These are phyloP conservation scores for Citrus maxima DNA, from an alignment of 345 rosid species.

Conservation along the genomic window DNA sequence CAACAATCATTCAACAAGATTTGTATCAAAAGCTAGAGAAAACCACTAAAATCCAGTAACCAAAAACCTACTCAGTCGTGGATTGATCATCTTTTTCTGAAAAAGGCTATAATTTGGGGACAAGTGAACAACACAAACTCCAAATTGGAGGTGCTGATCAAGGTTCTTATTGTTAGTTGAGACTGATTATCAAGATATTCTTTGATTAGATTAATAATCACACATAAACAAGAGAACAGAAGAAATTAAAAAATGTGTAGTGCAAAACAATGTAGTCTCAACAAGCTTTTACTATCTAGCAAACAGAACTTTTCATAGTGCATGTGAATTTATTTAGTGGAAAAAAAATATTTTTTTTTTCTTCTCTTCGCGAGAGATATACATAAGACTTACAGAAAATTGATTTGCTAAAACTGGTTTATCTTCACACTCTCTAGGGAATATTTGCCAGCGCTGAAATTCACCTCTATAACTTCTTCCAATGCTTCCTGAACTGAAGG, in stretches of 20 bases:
- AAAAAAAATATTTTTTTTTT: neutral
- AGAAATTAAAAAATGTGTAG: neutral
- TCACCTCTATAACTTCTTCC: conserved; percentile 91
- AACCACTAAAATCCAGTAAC: neutral
- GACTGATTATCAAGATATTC: neutral
- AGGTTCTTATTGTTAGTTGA: neutral
- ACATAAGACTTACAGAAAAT: conserved; percentile 76
- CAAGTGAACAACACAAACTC: neutral
- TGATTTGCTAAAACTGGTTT: conserved; percentile 82
- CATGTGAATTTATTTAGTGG: neutral
- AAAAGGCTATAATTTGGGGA: neutral
- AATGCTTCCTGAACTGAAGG: conserved; percentile 75
- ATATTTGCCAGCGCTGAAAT: conserved; percentile 82
- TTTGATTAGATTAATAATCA: neutral
- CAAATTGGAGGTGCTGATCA: neutral
- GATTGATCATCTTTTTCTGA: neutral
- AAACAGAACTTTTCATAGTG: neutral
- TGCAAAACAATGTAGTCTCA: neutral
- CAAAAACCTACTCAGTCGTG: neutral
- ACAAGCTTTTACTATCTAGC: neutral
- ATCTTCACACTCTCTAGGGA: conserved; percentile 71
- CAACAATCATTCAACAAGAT: neutral
- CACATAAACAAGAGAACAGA: neutral
- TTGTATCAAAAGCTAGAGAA: neutral
- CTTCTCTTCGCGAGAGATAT: neutral